Conservation (phyloP, 2,329 filamentous ascomycete genomes). For the Purpureocillium takamizusanense region DNA sequence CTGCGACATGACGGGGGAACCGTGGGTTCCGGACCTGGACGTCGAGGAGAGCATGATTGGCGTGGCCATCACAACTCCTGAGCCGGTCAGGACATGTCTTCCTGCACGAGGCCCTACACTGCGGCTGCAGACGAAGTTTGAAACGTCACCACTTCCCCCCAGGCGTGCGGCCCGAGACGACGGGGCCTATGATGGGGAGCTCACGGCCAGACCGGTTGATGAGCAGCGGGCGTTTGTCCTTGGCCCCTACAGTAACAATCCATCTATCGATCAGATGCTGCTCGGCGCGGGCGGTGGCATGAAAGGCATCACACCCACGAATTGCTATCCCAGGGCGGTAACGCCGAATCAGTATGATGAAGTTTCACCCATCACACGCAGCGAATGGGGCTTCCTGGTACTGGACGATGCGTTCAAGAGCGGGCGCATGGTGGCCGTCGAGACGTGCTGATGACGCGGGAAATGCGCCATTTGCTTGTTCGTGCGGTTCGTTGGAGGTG, state of each 20-base stretch:
- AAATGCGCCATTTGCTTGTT: no score
- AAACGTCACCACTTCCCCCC: constrained; percentile 1
- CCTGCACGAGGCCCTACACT: constrained; percentile 19
- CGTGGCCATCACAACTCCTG: constrained; percentile 15
- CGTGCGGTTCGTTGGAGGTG: no score
- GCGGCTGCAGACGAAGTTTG: constrained; percentile 36
- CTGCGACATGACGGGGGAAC: constrained; percentile 12
- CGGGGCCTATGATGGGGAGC: constrained; percentile 24
- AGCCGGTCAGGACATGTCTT: constrained; percentile 12
- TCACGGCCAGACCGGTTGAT: constrained; percentile 25
- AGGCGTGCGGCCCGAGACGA: constrained; percentile 7
- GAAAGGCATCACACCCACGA: constrained; percentile 1
- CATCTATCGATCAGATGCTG: constrained; percentile 34
- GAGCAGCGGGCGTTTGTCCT: constrained; percentile 17
- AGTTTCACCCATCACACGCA: constrained; percentile 51
- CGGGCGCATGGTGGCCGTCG: constrained; percentile 39
- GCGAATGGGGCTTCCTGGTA: constrained; percentile 56
- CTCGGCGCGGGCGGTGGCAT: constrained; percentile 19
- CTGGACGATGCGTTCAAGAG: constrained; percentile 33
- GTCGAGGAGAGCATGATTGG: constrained; percentile 8
- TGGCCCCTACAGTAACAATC: constrained; percentile 17
- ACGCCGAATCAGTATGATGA: constrained; percentile 54
- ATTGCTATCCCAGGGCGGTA: constrained; percentile 29
- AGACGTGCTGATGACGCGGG: constrained; percentile 34
- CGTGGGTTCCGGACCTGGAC: background rate